Evolutionary conservation across 495 filamentous ascomycete species (phyloP).

Genomic region (Neurospora pannonica): DNA sequence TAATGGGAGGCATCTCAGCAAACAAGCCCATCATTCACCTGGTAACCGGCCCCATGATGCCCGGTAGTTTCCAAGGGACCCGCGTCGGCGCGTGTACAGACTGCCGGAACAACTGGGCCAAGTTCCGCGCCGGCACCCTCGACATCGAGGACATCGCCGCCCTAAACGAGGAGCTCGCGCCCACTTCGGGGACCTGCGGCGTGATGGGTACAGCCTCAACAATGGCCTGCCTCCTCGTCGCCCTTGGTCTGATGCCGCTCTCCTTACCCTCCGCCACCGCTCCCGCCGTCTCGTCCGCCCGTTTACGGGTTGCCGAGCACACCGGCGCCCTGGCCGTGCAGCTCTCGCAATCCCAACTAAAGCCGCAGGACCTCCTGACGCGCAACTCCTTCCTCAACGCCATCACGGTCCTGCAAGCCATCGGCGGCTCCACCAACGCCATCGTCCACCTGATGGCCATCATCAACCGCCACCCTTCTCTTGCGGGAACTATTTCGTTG

Average conservation of each 20-base stretch:
- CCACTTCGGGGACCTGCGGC: slow-evolving; percentile 56
- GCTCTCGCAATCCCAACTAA: slow-evolving; percentile 11
- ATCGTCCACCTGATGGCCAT: slow-evolving; percentile 60
- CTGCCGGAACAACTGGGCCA: slow-evolving; percentile 59
- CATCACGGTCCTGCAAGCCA: slow-evolving; percentile 58
- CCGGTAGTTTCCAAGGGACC: slow-evolving; percentile 47
- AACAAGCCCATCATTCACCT: slow-evolving; percentile 58
- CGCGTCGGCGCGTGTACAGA: slow-evolving; percentile 59
- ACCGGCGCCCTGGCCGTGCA: slow-evolving; percentile 49
- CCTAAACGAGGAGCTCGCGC: slow-evolving; percentile 59
- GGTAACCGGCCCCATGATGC: slow-evolving; percentile 60
- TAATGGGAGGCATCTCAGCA: slow-evolving; percentile 62
- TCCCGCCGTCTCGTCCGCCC: slow-evolving; percentile 55
- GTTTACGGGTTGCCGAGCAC: slow-evolving; percentile 53
- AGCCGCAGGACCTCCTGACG: slow-evolving; percentile 48
- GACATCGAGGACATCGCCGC: slow-evolving; percentile 58
- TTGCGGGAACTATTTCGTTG: slow-evolving; percentile 47
- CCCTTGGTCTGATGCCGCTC: slow-evolving; percentile 55
- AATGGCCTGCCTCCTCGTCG: slow-evolving; percentile 58
- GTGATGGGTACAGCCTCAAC: slow-evolving; percentile 65
- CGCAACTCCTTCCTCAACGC: slow-evolving; percentile 57
- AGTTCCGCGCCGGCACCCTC: slow-evolving; percentile 47
- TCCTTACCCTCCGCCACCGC: slow-evolving; percentile 40
- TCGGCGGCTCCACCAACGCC: slow-evolving; percentile 61
- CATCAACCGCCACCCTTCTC: slow-evolving; percentile 45